Evolutionary conservation across 108 stramenopile genomes (phyloP).

Genomic region (Schizochytrium sp.): DNA sequence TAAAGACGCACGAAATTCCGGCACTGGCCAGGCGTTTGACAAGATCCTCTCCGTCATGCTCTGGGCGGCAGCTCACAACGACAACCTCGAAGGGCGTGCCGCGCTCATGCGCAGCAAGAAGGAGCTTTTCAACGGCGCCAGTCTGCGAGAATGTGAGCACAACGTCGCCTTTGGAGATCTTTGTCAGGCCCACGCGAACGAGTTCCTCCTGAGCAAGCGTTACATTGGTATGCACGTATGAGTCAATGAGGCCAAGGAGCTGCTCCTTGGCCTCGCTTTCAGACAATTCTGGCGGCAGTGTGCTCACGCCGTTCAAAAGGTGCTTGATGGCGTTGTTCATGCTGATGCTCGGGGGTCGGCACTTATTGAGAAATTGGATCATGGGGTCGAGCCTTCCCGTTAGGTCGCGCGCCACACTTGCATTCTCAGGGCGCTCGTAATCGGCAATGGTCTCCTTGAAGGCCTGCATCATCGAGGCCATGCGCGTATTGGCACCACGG

Average conservation of each 20-base stretch:
- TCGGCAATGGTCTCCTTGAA: slow-evolving; percentile 50
- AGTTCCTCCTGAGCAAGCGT: slow-evolving; percentile 78
- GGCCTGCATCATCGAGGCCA: slow-evolving; percentile 75
- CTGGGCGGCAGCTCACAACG: slow-evolving; percentile 75
- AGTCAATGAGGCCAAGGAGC: slow-evolving; percentile 68
- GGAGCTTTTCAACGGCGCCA: slow-evolving; percentile 56
- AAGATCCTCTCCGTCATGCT: slow-evolving; percentile 71
- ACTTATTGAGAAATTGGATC: slow-evolving; percentile 76
- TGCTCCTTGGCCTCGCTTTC: slow-evolving; percentile 62
- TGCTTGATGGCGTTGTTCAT: slow-evolving; percentile 95
- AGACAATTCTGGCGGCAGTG: slow-evolving; percentile 68
- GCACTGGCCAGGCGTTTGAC: slow-evolving; percentile 54
- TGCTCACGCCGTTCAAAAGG: slow-evolving; percentile 68
- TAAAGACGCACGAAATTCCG: slow-evolving; percentile 75
- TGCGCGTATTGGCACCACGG: slow-evolving; percentile 76
- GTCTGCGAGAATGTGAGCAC: slow-evolving; percentile 76
- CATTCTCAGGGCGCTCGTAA: slow-evolving; percentile 9
- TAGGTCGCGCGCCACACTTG: slow-evolving; percentile 65
- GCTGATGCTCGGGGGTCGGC: slow-evolving; percentile 81
- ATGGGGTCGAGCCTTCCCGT: slow-evolving; percentile 73
- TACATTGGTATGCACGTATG: slow-evolving; percentile 75
- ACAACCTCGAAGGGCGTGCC: slow-evolving; percentile 64
- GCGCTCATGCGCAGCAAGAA: slow-evolving; percentile 44
- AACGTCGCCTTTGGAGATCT: slow-evolving; percentile 82
- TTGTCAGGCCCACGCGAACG: slow-evolving; percentile 60